phyloP scores from a whole-genome alignment of 2,329 filamentous ascomycete species.

The Xenoacremonium recifei region DNA sequence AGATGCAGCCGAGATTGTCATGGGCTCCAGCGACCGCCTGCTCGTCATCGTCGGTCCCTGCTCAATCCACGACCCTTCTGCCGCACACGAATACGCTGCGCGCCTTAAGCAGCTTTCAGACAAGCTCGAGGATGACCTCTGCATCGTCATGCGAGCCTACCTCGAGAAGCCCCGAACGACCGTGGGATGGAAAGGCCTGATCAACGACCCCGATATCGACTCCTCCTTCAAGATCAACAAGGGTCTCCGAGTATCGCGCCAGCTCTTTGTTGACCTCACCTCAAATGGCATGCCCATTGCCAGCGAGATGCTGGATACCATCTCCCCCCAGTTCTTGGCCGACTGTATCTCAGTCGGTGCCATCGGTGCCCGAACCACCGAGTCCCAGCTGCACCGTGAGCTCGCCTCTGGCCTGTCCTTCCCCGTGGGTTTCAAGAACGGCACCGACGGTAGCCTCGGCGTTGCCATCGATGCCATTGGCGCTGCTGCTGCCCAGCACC shows the following conservation, averaged over 20 bases:
- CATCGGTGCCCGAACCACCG: conserved; percentile 93
- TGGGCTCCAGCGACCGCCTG: conserved; percentile 78
- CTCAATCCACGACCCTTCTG: conserved; percentile 91
- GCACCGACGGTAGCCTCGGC: conserved; percentile 86
- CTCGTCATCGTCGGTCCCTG: conserved; percentile 94
- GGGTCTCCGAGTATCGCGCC: conserved; percentile 85
- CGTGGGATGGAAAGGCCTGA: conserved; percentile 97
- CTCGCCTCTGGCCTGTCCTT: conserved; percentile 92
- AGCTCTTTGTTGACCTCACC: conserved; percentile 91
- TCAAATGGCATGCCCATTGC: conserved; percentile 88
- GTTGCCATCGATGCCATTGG: conserved; percentile 97
- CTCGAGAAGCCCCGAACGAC: conserved; percentile 98
- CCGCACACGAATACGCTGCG: conserved; percentile 83
- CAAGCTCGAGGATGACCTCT: conserved; percentile 78
- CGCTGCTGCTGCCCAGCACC: conserved; percentile 78
- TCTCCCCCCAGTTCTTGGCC: conserved; percentile 95
- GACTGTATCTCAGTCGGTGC: conserved; percentile 94
- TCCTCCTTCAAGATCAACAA: conserved; percentile 99
- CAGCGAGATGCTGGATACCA: conserved; percentile 97
- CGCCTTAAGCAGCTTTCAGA: conserved; percentile 75
- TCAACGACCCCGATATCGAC: conserved; percentile 98
- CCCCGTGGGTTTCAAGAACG: conserved; percentile 99
- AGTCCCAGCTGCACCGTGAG: conserved; percentile 95
- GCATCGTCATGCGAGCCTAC: conserved; percentile 97
- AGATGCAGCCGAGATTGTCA: conserved; percentile 71